These are phyloP conservation scores for Mortierella sp. DNA, from an alignment of 371 early-diverging fungal genomes.

Conservation along the genomic window DNA sequence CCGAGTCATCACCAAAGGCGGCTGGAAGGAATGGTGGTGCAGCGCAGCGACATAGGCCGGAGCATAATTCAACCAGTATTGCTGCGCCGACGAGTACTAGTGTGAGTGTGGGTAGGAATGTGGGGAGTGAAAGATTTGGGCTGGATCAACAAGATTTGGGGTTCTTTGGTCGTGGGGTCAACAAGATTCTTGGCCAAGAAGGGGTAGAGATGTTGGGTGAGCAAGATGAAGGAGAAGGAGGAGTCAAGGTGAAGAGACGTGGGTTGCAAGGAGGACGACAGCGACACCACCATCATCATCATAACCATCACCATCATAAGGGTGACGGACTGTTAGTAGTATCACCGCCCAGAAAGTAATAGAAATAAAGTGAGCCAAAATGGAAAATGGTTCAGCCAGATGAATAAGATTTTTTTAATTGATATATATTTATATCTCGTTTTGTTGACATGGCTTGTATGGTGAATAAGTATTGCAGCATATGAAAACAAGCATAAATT, in stretches of 20 bases:
- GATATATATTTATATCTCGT: too few species aligned
- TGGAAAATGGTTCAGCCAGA: constrained; percentile 2
- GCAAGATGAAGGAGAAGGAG: neutral
- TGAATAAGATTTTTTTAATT: too few species aligned
- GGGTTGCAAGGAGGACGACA: neutral
- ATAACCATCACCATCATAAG: neutral
- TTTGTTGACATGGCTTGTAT: too few species aligned
- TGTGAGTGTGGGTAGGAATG: neutral
- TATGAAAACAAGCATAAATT: too few species aligned
- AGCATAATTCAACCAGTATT: neutral
- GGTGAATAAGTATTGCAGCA: too few species aligned
- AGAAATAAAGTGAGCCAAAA: neutral
- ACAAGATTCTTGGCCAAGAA: neutral
- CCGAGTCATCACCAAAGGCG: constrained; percentile 13
- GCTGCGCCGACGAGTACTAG: neutral
- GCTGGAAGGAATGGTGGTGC: neutral
- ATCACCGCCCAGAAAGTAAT: too few species aligned
- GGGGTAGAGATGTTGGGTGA: neutral
- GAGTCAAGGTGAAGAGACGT: neutral
- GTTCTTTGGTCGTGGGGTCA: neutral
- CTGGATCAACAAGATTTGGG: neutral
- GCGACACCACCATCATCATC: neutral
- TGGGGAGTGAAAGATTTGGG: neutral
- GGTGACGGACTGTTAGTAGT: neutral
- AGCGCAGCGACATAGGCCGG: neutral